Evolutionary conservation across 1,284 basidiomycete genomes (phyloP).

Genomic region (Ganoderma leucocontextum): DNA sequence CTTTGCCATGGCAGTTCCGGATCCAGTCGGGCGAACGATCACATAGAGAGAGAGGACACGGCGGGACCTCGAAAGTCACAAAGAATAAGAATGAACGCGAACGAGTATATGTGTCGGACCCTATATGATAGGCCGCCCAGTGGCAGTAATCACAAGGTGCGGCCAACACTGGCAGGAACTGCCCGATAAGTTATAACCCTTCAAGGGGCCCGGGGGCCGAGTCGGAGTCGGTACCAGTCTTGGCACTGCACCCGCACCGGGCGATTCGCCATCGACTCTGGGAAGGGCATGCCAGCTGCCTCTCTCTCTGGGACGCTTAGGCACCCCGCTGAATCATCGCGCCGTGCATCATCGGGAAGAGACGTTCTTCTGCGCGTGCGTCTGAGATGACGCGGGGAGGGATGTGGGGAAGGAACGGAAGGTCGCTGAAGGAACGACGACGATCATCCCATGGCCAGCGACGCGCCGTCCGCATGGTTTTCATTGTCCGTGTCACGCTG

Average conservation of each 20-base stretch:
- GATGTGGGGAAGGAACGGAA: background rate
- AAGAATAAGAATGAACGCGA: too few relatives aligned
- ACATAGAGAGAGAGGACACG: too few relatives aligned
- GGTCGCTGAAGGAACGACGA: background rate
- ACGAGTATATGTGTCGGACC: too few relatives aligned
- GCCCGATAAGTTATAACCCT: background rate
- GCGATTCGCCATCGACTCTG: background rate
- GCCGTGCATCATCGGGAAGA: background rate
- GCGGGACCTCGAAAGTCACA: too few relatives aligned
- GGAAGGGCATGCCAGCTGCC: background rate
- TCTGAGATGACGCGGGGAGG: background rate
- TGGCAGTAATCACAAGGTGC: too few relatives aligned
- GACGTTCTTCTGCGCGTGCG: background rate
- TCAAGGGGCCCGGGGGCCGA: too few relatives aligned
- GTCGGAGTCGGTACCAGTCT: too few relatives aligned
- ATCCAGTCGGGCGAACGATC: too few relatives aligned
- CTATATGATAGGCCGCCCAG: too few relatives aligned
- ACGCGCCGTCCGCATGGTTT: background rate
- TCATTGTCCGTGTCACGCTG: too few relatives aligned
- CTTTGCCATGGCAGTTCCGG: too few relatives aligned
- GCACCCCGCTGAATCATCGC: background rate
- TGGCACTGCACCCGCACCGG: background rate
- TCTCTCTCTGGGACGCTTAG: background rate
- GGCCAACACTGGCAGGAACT: too few relatives aligned
- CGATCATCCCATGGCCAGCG: background rate